Conservation (phyloP, 2,329 filamentous ascomycete genomes). For the Phialophora macrospora region DNA sequence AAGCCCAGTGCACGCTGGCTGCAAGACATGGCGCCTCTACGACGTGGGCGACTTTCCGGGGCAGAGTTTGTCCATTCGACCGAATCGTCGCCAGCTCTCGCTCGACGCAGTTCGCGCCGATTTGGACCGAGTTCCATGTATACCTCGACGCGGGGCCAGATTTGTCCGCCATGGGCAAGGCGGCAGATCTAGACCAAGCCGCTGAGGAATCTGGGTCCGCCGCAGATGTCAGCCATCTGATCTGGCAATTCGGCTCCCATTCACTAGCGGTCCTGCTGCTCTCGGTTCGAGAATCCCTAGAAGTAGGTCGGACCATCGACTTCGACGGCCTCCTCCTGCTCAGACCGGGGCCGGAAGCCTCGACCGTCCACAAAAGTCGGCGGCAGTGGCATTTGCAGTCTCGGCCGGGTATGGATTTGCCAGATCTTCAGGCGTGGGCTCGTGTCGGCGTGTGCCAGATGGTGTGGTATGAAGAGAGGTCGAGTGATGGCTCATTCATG, state of each 20-base stretch:
- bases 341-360: not conserved
- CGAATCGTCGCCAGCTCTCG: not conserved
- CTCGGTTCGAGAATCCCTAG: not conserved
- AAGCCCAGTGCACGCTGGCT: not conserved
- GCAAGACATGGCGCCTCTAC: not conserved
- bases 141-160: not conserved
- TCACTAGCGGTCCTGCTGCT: not conserved
- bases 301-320: not conserved
- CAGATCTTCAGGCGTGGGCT: not conserved
- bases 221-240: not conserved
- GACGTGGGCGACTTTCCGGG: not conserved
- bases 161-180: not conserved
- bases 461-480: conserved; percentile 5
- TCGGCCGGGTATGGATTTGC: not conserved
- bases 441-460: conserved; percentile 3
- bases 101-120: not conserved
- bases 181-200: too few species aligned
- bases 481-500: not conserved
- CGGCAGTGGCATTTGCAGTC: not conserved
- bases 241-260: not conserved
- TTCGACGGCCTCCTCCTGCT: conserved; percentile 1
- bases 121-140: conserved; percentile 6
- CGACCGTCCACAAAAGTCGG: not conserved
- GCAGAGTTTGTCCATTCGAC: not conserved
- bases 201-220: not conserved